Evolutionary conservation across 2,329 filamentous ascomycete species (phyloP).

Genomic region (Alternaria brassicae): DNA sequence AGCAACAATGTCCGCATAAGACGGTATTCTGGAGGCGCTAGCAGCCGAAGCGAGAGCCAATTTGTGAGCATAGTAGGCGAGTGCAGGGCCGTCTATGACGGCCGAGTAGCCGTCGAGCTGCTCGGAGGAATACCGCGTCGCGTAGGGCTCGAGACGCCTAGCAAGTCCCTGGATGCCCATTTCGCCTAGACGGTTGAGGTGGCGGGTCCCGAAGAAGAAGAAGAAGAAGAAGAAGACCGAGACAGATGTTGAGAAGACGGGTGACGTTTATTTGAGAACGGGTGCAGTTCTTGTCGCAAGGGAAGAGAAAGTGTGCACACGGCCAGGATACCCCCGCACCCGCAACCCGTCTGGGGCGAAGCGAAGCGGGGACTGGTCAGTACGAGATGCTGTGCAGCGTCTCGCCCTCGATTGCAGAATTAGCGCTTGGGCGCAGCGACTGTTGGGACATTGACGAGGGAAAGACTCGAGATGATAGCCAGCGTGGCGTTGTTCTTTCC

Average conservation of each 20-base stretch:
- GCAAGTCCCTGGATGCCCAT: slow-evolving; percentile 49
- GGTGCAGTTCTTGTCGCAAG: neutral
- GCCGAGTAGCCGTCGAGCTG: slow-evolving; percentile 37
- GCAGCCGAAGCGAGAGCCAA: slow-evolving; percentile 52
- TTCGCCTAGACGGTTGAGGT: slow-evolving; percentile 8
- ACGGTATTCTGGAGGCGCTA: slow-evolving; percentile 30
- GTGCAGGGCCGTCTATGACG: slow-evolving; percentile 77
- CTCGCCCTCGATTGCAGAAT: slow-evolving; percentile 4
- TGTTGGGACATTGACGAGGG: slow-evolving; percentile 21
- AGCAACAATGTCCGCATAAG: slow-evolving; percentile 68
- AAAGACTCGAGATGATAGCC: slow-evolving; percentile 14
- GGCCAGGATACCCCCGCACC: neutral
- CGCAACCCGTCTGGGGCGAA: neutral
- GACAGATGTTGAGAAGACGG: slow-evolving; percentile 7
- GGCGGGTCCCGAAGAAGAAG: neutral
- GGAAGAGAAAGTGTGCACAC: neutral
- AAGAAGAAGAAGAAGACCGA: neutral
- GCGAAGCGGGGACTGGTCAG: slow-evolving; percentile 1
- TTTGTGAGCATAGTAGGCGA: slow-evolving; percentile 75
- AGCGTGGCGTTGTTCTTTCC: slow-evolving; percentile 18
- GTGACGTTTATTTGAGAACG: no score
- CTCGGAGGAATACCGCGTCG: slow-evolving; percentile 29
- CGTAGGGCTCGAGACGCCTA: slow-evolving; percentile 41
- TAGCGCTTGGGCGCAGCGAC: slow-evolving; percentile 5
- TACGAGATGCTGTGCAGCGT: neutral